Percentiles rank a stretch among this genome's conserved stretches.
phyloP scores from a whole-genome alignment of 2,329 filamentous ascomycete genomes.

The Xylariaceae sp. region DNA sequence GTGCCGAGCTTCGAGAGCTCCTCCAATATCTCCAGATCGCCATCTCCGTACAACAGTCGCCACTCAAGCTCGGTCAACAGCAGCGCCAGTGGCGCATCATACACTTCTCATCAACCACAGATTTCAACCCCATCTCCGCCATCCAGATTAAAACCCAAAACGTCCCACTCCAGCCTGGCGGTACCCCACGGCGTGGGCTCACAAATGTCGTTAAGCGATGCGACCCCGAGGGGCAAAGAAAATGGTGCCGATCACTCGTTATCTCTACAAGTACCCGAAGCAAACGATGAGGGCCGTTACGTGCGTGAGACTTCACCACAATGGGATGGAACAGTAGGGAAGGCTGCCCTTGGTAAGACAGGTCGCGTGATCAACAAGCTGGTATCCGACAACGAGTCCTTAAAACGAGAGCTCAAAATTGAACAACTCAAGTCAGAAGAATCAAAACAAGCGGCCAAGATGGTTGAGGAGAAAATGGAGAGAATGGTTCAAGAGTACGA shows the following conservation, averaged over 20 bases:
- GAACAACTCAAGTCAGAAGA: constrained; percentile 65
- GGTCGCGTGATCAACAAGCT: constrained; percentile 77
- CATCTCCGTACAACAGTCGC: constrained; percentile 43
- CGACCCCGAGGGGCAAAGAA: constrained; percentile 19
- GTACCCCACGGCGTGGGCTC: constrained; percentile 17
- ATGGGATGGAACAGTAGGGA: constrained; percentile 67
- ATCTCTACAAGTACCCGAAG: constrained; percentile 35
- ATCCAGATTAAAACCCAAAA: constrained; percentile 29
- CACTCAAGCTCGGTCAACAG: constrained; percentile 56
- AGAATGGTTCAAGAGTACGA: constrained; percentile 66
- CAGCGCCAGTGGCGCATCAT: constrained; percentile 46
- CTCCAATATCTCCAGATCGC: constrained; percentile 36
- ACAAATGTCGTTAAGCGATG: constrained; percentile 25
- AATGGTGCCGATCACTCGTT: constrained; percentile 16
- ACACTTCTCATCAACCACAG: constrained; percentile 35
- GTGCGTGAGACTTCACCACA: constrained; percentile 32
- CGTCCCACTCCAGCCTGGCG: constrained; percentile 16
- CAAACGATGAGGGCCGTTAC: constrained; percentile 25
- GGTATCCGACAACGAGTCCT: constrained; percentile 73
- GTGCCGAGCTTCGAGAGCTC: constrained; percentile 52
- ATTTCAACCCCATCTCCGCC: constrained; percentile 29
- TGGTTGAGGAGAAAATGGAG: constrained; percentile 69
- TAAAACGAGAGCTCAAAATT: constrained; percentile 69
- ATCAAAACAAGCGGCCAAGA: constrained; percentile 62
- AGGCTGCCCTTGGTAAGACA: constrained; percentile 68